Base-by-base conservation (phyloP, 352 stramenopile genomes). In the Phytophthora colocasiae region DNA sequence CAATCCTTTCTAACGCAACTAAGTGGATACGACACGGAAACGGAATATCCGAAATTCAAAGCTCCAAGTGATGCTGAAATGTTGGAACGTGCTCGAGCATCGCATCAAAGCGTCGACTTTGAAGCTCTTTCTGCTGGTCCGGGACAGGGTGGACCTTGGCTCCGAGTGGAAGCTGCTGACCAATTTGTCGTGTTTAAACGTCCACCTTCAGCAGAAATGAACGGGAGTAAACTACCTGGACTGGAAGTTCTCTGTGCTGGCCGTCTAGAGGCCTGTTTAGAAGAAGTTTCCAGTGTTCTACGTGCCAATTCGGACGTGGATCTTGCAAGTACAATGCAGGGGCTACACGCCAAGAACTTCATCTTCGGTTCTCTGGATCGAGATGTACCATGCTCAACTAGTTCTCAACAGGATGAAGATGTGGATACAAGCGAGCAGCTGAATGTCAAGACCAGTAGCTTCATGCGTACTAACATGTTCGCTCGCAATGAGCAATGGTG, bases 401-500 rank as follows among this genome's bases (percentile, higher is more conserved):
- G 52, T 11, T 2, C 31, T 8, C 27, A 8, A 7, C 14, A 56
- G n/a, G 19, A 57, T 29, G 10, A 64, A 4, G 47, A 67, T 5
- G 4, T n/a, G 0, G 26, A 60, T n/a, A 15, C 10, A 2, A 61
- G 11, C 2, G 68, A 69, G 12, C 69, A 81, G 10, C 63, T 82
- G 29, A 59, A 53, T 22, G 66, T 81, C 7, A 81, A 81, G 41
- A 79, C 73, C 19, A 66, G 40, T 31, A 79, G 69, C 51, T 79
- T 81, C 24, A 41, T 64, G 22, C 69, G 70, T 5, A 68, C 73
- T 0, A 65, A 48, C 11, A 1, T 77, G 1, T 75, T 81, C 17
- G 47, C 48, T 2, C 73, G 50, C 22, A 81, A 80, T 46, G 69
- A 80, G 46, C 72, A 77, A 14, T 77, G 71, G 67, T 80, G 71